Evolutionary conservation across 2,329 filamentous ascomycete genomes (phyloP), one percentile per base, ranked within the genome.

Genomic region (Trichoderma atroviride): DNA sequence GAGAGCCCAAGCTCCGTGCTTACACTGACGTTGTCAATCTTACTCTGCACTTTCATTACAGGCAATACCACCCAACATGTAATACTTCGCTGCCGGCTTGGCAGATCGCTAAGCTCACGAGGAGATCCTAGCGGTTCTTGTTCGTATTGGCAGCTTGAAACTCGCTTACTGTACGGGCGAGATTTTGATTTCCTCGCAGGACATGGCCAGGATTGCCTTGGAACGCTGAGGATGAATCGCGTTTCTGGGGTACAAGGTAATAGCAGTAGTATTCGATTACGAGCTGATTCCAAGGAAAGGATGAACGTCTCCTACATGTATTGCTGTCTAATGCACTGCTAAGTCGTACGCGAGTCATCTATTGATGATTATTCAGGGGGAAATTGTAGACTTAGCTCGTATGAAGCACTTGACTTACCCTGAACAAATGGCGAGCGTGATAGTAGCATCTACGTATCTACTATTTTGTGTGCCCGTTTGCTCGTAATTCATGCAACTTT

Each of bases 121-220:
- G 11, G 47, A 24, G 10, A 10, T 50, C 40, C 40, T 19, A 43
- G 40, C 19, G 19, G 10, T 10, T 43, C 40, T n/a, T 19, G n/a
- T 22, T 50, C 37, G 37, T 22, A 22, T 29, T 13, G 19, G 22
- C 4, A n/a, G 24, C 29, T 29, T 60, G 58, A 60, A 60, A 60
- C 58, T 60, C 58, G 58, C 58, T 60, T 60, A 43, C n/a, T n/a
- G n/a, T n/a, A n/a, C 29, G 58, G 27, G 27, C 19, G 37, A 40
- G n/a, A 22, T 35, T 13, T 60, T 31, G 16, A 9, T n/a, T 43
- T 43, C 40, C n/a, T 22, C 10, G 5, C 47, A 13, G n/a, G 22
- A 43, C 40, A n/a, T 43, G 7, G 19, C n/a, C 19, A 10, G 37
- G 29, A 6, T 35, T 57, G 29, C 40, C 6, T n/a, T 22, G 29